These are phyloP conservation scores for Vicia villosa DNA, from an alignment of 306 rosid genomes.

Conservation along the genomic window DNA sequence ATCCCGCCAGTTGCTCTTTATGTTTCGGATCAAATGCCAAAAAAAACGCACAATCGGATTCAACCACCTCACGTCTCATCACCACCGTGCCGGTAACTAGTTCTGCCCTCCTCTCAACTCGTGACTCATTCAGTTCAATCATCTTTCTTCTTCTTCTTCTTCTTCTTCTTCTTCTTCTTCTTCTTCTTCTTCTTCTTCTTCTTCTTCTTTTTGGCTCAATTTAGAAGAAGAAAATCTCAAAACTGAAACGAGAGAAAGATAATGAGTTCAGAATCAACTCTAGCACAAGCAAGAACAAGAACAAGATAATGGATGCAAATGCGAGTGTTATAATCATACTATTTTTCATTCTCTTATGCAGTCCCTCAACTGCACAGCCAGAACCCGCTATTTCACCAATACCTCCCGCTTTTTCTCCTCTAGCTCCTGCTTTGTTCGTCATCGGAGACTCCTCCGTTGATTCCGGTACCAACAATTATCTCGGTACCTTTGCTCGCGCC, in stretches of 20 bases:
- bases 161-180: too few species aligned
- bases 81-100: too few species aligned
- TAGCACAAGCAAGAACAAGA: neutral
- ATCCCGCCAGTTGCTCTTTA: too few species aligned
- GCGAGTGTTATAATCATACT: neutral
- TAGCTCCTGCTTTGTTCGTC: conserved; percentile 72
- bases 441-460: conserved; percentile 92
- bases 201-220: neutral
- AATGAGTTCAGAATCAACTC: neutral
- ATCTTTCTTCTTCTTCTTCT: too few species aligned
- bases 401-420: conserved; percentile 24
- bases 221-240: neutral
- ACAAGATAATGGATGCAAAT: conserved; percentile 39
- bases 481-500: conserved; percentile 77
- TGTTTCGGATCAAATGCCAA: too few species aligned
- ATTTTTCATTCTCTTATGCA: conserved; percentile 17
- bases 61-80: too few species aligned
- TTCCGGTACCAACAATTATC: conserved; percentile 79
- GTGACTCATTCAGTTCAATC: too few species aligned
- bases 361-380: conserved; percentile 33
- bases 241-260: neutral
- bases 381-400: neutral
- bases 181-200: too few species aligned
- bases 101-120: too few species aligned
- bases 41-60: too few species aligned